Percentiles rank a stretch among this genome's conserved stretches.
These are phyloP conservation scores for Cyclotella atomus DNA, from an alignment of 108 stramenopile genomes.

Conservation along the genomic window DNA sequence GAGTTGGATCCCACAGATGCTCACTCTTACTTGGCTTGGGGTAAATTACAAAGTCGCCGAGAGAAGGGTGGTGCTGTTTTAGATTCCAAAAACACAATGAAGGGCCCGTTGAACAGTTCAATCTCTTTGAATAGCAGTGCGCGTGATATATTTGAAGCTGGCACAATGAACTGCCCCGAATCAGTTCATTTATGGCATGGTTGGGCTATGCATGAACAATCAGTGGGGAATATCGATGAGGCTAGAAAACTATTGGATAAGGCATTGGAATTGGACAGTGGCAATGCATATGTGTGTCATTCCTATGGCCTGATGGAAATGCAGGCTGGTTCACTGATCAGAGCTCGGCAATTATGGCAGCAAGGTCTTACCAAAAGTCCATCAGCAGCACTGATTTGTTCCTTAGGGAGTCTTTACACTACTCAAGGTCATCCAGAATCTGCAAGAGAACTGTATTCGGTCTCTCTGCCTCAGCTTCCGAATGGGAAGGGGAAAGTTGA, in stretches of 20 bases:
- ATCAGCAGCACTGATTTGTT: constrained; percentile 84
- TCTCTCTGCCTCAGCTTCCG: constrained; percentile 35
- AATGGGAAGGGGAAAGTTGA: constrained; percentile 69
- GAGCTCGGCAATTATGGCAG: constrained; percentile 59
- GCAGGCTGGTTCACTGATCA: constrained; percentile 25
- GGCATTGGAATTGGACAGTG: constrained; percentile 65
- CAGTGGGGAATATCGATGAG: constrained; percentile 41
- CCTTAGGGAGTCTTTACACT: constrained; percentile 66
- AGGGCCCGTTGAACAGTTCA: background rate
- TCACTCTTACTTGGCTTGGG: constrained; percentile 76
- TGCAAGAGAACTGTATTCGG: constrained; percentile 61
- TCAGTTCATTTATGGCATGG: constrained; percentile 79
- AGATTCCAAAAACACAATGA: background rate
- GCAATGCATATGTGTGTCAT: constrained; percentile 84
- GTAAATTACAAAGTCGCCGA: constrained; percentile 64
- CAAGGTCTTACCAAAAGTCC: constrained; percentile 52
- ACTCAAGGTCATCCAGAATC: constrained; percentile 27
- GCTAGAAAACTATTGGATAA: constrained; percentile 67
- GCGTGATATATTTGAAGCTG: constrained; percentile 60
- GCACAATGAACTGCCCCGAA: constrained; percentile 63
- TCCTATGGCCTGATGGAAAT: constrained; percentile 73
- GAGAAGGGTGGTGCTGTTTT: constrained; percentile 19
- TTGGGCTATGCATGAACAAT: constrained; percentile 82
- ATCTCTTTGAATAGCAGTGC: constrained; percentile 25
- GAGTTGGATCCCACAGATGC: constrained; percentile 62